phyloP scores from a whole-genome alignment of 768 basidiomycete species.

The Stropharia rugosoannulata region DNA sequence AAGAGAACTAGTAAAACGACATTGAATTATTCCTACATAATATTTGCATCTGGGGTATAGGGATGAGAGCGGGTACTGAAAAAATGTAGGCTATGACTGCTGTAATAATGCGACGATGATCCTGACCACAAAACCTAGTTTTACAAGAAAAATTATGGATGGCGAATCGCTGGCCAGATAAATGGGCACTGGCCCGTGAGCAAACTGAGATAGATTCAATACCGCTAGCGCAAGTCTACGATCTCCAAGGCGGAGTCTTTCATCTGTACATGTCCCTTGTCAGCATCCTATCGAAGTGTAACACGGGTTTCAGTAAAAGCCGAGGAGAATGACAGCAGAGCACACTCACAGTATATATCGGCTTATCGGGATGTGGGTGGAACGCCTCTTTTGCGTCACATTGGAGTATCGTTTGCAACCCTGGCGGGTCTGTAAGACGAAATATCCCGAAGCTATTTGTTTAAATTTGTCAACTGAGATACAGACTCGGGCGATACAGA shows the following conservation, averaged over 20 bases:
- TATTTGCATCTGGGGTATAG: no score
- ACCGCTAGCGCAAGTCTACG: conserved; percentile 65
- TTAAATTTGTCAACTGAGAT: neutral
- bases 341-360: conserved; percentile 79
- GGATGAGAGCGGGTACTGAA: no score
- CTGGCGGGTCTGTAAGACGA: conserved; percentile 86
- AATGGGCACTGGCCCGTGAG: no score
- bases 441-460: conserved; percentile 79
- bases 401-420: conserved; percentile 65
- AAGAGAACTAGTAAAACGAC: no score
- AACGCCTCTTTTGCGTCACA: conserved; percentile 77
- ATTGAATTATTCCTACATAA: no score
- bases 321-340: neutral
- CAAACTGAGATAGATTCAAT: no score
- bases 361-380: conserved; percentile 81
- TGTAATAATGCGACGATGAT: no score
- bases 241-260: conserved; percentile 74
- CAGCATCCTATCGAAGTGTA: conserved; percentile 59
- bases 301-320: neutral
- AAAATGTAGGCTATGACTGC: no score
- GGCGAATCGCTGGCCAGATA: no score
- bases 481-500: neutral
- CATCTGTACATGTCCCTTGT: conserved; percentile 83
- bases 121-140: no score
- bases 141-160: no score